Base-by-base conservation (phyloP, 768 basidiomycete species). In the Phlebiopsis flavidoalba region DNA sequence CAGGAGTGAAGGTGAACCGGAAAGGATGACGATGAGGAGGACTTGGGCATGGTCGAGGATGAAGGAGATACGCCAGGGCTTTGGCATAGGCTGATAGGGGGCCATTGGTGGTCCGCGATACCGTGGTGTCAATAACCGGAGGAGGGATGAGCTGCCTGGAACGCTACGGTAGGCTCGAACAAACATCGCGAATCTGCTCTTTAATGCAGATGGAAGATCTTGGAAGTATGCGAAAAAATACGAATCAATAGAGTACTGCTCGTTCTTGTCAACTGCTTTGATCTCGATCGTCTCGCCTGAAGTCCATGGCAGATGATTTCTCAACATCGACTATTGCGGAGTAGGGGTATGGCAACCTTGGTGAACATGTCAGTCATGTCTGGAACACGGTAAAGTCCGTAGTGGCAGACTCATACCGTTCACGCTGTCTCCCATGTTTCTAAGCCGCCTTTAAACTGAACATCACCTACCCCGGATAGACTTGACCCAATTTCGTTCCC, bases 401-500 rank as follows among this genome's bases (percentile, higher is more conserved):
- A 10, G n/a, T n/a, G 8, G 8, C 11, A 36, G 36, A n/a, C 35
- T n/a, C 73, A 26, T 64, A 90, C 92, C 82, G n/a, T 98, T 98
- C 65, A 98, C 94, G 66, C 85, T 91, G 68, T 98, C 94, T 2
- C 97, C 96, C 81, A 89, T 89, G 72, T 98, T 97, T n/a, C n/a
- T n/a, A n/a, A n/a, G n/a, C 76, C 98, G 95, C 15, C 90, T 88
- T 71, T 94, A n/a, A n/a, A n/a, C n/a, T 93, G 78, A 98, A 95
- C 58, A 98, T 94, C 58, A 95, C 89, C 73, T 91, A n/a, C n/a
- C 96, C 60, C 88, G 84, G 62, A 99, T 87, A 8, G 93, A 88
- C 72, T 97, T 98, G 51, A 98, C 88, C 96, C 96, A 99, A n/a
- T n/a, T 74, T 96, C 94, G 51, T 94, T n/a, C 88, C 51, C 92